Base-by-base conservation (phyloP, 768 basidiomycete genomes). In the Suillus luteus region DNA sequence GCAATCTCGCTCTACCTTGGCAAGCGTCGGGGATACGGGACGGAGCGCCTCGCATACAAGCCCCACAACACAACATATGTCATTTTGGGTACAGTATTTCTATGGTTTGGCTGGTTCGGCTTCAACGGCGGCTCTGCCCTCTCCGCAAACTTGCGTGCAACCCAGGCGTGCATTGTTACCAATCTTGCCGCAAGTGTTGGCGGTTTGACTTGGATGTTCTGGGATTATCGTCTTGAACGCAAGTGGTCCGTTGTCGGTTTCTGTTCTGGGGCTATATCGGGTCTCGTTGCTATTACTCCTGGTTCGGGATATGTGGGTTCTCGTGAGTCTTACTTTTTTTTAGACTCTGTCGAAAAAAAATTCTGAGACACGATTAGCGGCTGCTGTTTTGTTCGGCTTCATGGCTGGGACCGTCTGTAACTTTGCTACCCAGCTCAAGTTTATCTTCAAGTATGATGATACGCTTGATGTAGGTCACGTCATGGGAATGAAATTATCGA, bases 41-140 rank as follows among this genome's bases (percentile, higher is more conserved):
- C 95, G 2, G 90, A 92, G 69, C 83, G 89, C 31, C 85, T 97
- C 15, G 91, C 93, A 1, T 99, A 96, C 84, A 96, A 89, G 76
- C 95, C 96, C 1, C 92, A 96, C 73, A 97, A 96, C 75, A 92
- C 93, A 19, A 89, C 90, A 31, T 95, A 95, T 71, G 93, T 98
- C 65, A 82, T 97, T 51, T 80, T 97, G n/a, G 96, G 96, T 11
- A 99, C 96, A 0, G 86, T 90, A 2, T 84, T 96, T 73, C 91
- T 98, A 59, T 97, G 95, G 94, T 93, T 94, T 63, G 92, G 92
- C 5, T 98, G 96, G 96, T 93, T 96, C 65, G 93, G 93, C 2
- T 95, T 95, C 83, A 95, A 95, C 75, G 96, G 96, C 8, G 96
- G 96, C 27, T 90, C 88, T 17, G 95, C 95, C 10, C 85, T 98